A percentile compares a stretch with the other conserved stretches of the same genome.
Conservation (phyloP, 345 rosid genomes). For the Abelmoschus esculentus region DNA sequence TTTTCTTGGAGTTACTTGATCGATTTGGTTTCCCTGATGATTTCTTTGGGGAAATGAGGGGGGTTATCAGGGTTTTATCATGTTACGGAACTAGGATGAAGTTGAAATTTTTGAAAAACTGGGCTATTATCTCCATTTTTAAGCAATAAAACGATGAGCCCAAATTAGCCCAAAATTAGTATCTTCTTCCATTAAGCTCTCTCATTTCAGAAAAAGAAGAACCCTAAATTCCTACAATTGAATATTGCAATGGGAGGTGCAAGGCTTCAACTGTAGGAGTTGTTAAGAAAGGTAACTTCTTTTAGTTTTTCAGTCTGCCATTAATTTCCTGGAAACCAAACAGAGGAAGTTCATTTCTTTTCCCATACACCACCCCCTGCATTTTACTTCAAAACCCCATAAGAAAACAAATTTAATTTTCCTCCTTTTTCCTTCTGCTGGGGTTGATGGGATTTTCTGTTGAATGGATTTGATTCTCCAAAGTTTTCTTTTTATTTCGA, state of each 20-base stretch:
- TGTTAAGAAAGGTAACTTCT: not conserved
- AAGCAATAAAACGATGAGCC: not conserved
- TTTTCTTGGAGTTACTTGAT: conserved; percentile 8
- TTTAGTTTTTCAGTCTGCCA: not conserved
- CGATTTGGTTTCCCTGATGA: not conserved
- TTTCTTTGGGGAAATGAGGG: not conserved
- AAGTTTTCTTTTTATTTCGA: no score
- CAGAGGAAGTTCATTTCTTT: not conserved
- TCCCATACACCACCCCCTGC: not conserved
- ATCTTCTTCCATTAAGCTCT: not conserved
- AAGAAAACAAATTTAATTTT: not conserved
- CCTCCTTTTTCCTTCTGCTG: not conserved
- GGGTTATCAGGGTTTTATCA: not conserved
- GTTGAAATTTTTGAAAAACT: not conserved
- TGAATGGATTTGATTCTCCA: not conserved
- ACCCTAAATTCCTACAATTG: conserved; percentile 11
- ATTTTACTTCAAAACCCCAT: not conserved
- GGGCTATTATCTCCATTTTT: not conserved
- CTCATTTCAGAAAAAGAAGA: conserved; percentile 1
- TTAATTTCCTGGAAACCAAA: conserved; percentile 1
- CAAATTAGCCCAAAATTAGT: not conserved
- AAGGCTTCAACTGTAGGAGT: not conserved
- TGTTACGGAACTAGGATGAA: not conserved
- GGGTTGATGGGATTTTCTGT: not conserved
- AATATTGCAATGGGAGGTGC: not conserved